Base-by-base conservation (phyloP, 1,284 basidiomycete species). In the Kwoniella shivajii region DNA sequence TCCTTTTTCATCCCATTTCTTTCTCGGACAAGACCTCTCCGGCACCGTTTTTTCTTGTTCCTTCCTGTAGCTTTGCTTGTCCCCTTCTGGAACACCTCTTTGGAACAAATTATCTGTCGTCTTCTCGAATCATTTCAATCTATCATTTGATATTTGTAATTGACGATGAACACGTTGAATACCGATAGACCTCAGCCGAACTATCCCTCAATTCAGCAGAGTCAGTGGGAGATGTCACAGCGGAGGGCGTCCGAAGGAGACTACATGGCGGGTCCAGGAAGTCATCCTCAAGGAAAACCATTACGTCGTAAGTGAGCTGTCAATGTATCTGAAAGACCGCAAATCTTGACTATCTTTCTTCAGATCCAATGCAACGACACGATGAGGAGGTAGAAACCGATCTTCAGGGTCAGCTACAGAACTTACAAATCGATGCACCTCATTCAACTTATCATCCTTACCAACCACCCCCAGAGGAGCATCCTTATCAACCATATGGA, bases 401-500 rank as follows among this genome's bases (percentile, higher is more conserved):
- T 43, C 31, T 51, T 2, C 34, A 37, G 27, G 27, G 47, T 33
- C 38, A 45, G n/a, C 13, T 58, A 31, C 56, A 58, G 27, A 52
- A 38, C 22, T 45, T 58, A 2, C 50, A 58, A 22, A 39, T 58
- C 16, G 56, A 54, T 27, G 29, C 50, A 52, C 9, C 55, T 31
- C 20, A 26, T 31, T 6, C 48, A 14, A n/a, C 55, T 20, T 45
- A 46, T n/a, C 24, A 34, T 47, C 27, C 49, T 33, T 48, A 38
- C 18, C 48, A 45, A 38, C 49, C 53, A 44, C 37, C 43, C 26
- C 57, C 54, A 33, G 47, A 57, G 6, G 26, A 38, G 13, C 56
- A 54, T 33, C 47, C 47, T 1, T 61, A 57, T 36, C 59, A 61
- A 29, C 44, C 59, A 2, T 57, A 38, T 27, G 36, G 27, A 16